Base-by-base conservation (phyloP, 2,329 filamentous ascomycete genomes). In the Fusarium secorum region DNA sequence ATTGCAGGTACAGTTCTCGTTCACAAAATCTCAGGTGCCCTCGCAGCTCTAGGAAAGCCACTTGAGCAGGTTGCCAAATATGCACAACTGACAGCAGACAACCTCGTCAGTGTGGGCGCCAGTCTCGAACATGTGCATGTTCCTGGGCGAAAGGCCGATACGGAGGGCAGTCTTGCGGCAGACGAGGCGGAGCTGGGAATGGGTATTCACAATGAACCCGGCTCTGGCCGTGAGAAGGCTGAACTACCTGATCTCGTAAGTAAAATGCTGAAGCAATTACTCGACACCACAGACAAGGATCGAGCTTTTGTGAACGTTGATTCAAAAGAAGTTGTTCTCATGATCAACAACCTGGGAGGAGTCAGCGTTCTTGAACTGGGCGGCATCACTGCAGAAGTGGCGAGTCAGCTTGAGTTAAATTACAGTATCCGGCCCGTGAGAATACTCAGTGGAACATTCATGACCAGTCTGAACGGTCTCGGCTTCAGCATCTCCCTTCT, bases 121-220 rank as follows among this genome's bases (percentile, higher is more conserved):
- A 95, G 93, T 57, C 83, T 98, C 44, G 91, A 92, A 70, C 95
- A 97, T 78, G 95, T 98, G n/a, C 95, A 98, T 78, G 93, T 98
- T 1, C 95, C 95, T 0, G 95, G 95, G 7, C 87, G 94, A 66
- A 87, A 84, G 3, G 78, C 84, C 11, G 87, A 89, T 70, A 85
- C 85, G 45, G 87, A 89, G 28, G 89, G 90, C 32, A 79, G 74
- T 44, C 81, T 95, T 62, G 85, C 82, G 49, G 80, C 74, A 6
- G 86, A 83, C 41, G 87, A 90, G 77, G 86, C 90, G 30, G 89
- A 91, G 79, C 82, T 91, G 51, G 92, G 92, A 32, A 94, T 94
- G 91, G 92, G 92, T 17, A 93, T 93, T 72, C 91, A 94, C 78
- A 93, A 93, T 74, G 90, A 92, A 78, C 82, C 87, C 0, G 88